phyloP scores from a whole-genome alignment of 2,329 filamentous ascomycete species.

The Blastomyces emzantsi region DNA sequence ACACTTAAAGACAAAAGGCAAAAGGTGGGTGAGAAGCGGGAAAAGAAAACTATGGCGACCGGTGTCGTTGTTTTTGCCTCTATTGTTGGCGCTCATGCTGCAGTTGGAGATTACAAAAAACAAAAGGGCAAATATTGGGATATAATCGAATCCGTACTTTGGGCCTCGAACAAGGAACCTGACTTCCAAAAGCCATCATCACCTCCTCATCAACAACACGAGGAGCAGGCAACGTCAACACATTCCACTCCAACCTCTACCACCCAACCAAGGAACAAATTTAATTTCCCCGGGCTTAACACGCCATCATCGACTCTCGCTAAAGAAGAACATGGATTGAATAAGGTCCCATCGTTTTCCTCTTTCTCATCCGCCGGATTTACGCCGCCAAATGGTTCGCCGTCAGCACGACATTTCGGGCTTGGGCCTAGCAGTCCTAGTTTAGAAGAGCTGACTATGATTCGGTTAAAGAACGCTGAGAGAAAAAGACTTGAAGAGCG shows the following conservation, averaged over 20 bases:
- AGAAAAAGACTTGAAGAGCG: slow-evolving; percentile 46
- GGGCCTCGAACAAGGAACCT: slow-evolving; percentile 46
- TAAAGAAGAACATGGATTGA: slow-evolving; percentile 19
- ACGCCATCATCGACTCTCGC: slow-evolving; percentile 15
- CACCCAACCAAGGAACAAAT: slow-evolving; percentile 19
- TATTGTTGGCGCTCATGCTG: slow-evolving; percentile 49
- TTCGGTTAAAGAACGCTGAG: slow-evolving; percentile 49
- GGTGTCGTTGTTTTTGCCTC: slow-evolving; percentile 50
- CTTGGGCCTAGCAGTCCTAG: slow-evolving; percentile 28
- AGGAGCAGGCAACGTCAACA: slow-evolving; percentile 19
- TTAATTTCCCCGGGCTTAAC: slow-evolving; percentile 30
- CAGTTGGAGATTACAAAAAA: slow-evolving; percentile 44
- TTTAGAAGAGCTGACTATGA: slow-evolving; percentile 45
- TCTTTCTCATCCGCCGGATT: slow-evolving; percentile 31
- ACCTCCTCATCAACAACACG: slow-evolving; percentile 29
- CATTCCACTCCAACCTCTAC: slow-evolving; percentile 12
- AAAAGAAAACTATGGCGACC: slow-evolving; percentile 44
- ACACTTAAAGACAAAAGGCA: slow-evolving; percentile 50
- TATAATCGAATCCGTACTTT: slow-evolving; percentile 45
- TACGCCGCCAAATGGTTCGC: slow-evolving; percentile 22
- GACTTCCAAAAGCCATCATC: slow-evolving; percentile 30
- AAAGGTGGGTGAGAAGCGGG: slow-evolving; percentile 41
- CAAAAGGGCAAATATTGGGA: slow-evolving; percentile 38
- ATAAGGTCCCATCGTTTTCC: slow-evolving; percentile 35
- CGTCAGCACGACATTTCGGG: slow-evolving; percentile 14